phyloP scores from a whole-genome alignment of 164 flowering plant species.

The Cinnamomum micranthum region DNA sequence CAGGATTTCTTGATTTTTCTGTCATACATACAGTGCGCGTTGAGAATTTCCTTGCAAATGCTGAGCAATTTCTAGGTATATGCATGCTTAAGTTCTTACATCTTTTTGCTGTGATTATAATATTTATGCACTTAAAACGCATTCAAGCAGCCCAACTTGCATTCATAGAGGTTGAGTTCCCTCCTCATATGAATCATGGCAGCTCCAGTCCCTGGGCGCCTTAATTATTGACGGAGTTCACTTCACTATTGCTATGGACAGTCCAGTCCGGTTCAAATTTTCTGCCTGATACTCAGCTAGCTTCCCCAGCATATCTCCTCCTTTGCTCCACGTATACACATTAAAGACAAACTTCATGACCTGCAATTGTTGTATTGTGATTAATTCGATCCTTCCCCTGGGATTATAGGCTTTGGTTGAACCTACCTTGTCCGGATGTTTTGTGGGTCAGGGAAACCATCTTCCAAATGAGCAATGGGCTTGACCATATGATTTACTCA shows the following conservation, averaged over 20 bases:
- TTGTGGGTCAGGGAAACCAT: not conserved
- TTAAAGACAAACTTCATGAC: not conserved
- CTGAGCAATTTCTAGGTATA: slow-evolving; percentile 55
- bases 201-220: not conserved
- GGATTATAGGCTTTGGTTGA: not conserved
- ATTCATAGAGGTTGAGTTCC: not conserved
- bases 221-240: not conserved
- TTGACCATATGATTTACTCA: not conserved
- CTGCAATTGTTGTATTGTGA: not conserved
- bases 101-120: not conserved
- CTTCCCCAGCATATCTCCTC: not conserved
- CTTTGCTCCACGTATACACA: not conserved
- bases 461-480: not conserved
- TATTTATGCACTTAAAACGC: not conserved
- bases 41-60: slow-evolving; percentile 64
- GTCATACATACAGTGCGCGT: slow-evolving; percentile 75
- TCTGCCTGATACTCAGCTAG: not conserved
- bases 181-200: not conserved
- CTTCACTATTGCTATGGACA: not conserved
- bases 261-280: not conserved
- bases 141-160: not conserved
- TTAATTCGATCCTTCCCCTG: not conserved
- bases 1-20: slow-evolving; percentile 76
- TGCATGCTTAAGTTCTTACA: not conserved
- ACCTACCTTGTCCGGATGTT: not conserved